phyloP scores from a whole-genome alignment of 768 basidiomycete genomes.

The Peribolospora baueri region DNA sequence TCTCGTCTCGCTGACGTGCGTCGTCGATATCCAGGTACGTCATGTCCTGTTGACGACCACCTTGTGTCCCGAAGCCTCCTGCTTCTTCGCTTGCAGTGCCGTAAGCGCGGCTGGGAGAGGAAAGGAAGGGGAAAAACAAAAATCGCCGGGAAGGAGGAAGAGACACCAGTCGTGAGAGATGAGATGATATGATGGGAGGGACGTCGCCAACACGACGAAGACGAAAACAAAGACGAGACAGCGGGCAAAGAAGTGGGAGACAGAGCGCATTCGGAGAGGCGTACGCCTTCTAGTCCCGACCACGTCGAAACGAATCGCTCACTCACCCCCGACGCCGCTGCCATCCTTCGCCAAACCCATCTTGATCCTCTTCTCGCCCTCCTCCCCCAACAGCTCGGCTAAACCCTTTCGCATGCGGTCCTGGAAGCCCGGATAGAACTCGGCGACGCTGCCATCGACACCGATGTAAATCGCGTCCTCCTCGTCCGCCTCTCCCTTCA shows the following conservation, averaged over 20 bases:
- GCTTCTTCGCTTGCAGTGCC: constrained; percentile 56
- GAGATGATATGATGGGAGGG: background rate
- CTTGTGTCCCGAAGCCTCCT: constrained; percentile 8
- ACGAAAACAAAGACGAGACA: background rate
- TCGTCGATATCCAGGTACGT: no score
- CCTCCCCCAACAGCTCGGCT: constrained; percentile 46
- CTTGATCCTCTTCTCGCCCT: constrained; percentile 51
- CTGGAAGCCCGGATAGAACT: constrained; percentile 77
- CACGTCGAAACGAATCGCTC: background rate
- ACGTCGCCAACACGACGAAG: background rate
- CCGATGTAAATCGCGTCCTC: constrained; percentile 42
- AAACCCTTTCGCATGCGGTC: constrained; percentile 48
- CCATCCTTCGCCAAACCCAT: constrained; percentile 94
- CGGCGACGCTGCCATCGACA: constrained; percentile 79
- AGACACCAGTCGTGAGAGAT: background rate
- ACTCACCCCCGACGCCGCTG: constrained; percentile 82
- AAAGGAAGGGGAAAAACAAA: background rate
- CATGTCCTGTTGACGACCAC: no score
- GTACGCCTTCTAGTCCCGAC: background rate
- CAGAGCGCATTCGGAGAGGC: background rate
- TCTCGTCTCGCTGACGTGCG: no score
- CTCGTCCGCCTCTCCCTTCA: constrained; percentile 22
- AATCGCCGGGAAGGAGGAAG: background rate
- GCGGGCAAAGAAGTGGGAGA: background rate
- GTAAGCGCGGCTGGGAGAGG: constrained; percentile 47